Percentiles rank a stretch among this genome's conserved stretches.
Evolutionary conservation across 2,329 filamentous ascomycete species (phyloP).

Genomic region (Myriangium duriaei): DNA sequence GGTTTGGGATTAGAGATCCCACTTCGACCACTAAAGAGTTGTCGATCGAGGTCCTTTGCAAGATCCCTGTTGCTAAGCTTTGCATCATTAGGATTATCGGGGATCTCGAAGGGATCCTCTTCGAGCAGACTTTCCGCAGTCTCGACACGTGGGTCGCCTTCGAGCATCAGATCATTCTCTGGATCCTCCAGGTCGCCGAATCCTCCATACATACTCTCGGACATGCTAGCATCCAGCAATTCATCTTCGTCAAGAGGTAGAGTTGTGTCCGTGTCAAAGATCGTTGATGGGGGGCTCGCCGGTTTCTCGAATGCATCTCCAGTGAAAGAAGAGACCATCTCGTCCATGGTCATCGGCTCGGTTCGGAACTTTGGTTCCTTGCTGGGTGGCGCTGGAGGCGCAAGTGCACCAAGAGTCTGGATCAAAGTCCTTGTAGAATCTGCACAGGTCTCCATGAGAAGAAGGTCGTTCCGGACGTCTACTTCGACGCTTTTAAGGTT

Average conservation of each 20-base stretch:
- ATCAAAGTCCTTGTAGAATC: conserved; percentile 94
- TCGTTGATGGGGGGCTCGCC: conserved; percentile 48
- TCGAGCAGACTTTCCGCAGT: conserved; percentile 25
- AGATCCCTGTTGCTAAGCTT: conserved; percentile 22
- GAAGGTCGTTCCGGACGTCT: conserved; percentile 70
- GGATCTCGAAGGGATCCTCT: conserved; percentile 27
- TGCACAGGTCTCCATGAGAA: conserved; percentile 88
- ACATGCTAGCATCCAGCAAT: conserved; percentile 25
- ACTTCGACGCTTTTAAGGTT: conserved; percentile 59
- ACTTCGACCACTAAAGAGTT: conserved; percentile 13
- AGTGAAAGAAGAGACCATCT: conserved; percentile 81
- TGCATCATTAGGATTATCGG: conserved; percentile 17
- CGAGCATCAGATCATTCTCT: conserved; percentile 14
- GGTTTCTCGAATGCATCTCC: conserved; percentile 62
- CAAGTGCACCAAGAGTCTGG: conserved; percentile 62
- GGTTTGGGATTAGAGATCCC: conserved; percentile 15
- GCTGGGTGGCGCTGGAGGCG: conserved; percentile 71
- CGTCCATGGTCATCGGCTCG: conserved; percentile 68
- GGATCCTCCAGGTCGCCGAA: conserved; percentile 18
- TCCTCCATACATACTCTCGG: conserved; percentile 21
- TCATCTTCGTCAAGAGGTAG: conserved; percentile 17
- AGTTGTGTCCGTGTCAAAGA: conserved; percentile 23
- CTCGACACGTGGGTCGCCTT: conserved; percentile 14
- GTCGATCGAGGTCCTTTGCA: conserved; percentile 20
- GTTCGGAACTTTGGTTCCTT: conserved; percentile 79